Conservation (phyloP, 2,329 filamentous ascomycete species). For the Amesomyces nigricolor region DNA sequence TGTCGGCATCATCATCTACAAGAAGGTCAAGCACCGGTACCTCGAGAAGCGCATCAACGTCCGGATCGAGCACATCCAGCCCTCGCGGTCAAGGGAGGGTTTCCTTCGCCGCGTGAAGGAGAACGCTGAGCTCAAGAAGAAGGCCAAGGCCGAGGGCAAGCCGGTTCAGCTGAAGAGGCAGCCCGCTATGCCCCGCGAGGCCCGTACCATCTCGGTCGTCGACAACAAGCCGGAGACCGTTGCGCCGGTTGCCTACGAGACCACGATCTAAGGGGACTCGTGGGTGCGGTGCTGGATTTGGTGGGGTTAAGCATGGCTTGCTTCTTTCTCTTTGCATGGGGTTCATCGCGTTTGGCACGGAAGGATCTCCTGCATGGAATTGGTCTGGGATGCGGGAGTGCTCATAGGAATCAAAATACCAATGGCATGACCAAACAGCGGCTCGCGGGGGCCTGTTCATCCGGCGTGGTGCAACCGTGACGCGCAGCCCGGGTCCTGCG, state of each 20-base stretch:
- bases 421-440: conserved; percentile 28
- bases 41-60: conserved; percentile 99
- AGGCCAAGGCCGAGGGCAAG: conserved; percentile 86
- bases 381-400: conserved; percentile 32
- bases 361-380: conserved; percentile 32
- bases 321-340: conserved; percentile 33
- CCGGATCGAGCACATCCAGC: conserved; percentile 92
- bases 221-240: conserved; percentile 88
- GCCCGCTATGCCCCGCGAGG: conserved; percentile 71
- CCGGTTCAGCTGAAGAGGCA: conserved; percentile 91
- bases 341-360: conserved; percentile 33
- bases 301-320: conserved; percentile 28
- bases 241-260: conserved; percentile 91
- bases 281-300: conserved; percentile 17
- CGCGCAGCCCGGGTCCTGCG: conserved; percentile 4
- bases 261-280: conserved; percentile 70
- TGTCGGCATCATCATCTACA: conserved; percentile 98
- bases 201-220: conserved; percentile 71
- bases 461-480: conserved; percentile 15
- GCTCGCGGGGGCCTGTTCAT: conserved; percentile 14
- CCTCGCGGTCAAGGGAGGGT: conserved; percentile 92
- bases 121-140: conserved; percentile 86
- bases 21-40: conserved; percentile 99
- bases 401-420: conserved; percentile 33
- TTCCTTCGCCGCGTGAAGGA: conserved; percentile 95